Base-by-base conservation (phyloP, 768 basidiomycete species). In the Lyophyllum atratum region DNA sequence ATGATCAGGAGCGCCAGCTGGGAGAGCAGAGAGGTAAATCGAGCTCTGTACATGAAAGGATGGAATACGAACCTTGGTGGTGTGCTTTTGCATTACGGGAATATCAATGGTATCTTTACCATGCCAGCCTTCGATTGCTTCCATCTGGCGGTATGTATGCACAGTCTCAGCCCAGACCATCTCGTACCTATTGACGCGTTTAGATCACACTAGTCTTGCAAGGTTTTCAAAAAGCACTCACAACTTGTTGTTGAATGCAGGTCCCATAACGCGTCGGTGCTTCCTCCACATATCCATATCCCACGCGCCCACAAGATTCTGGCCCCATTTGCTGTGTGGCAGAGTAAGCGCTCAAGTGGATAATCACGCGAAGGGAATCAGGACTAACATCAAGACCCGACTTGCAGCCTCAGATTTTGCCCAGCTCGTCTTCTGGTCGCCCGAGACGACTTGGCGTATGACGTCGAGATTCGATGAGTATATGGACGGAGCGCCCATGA, bases 381-480 rank as follows among this genome's bases (percentile, higher is more conserved):
- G 42, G 2, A 51, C 55, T 46, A 1, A 56, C 55, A 31, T 15
- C n/a, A 53, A 39, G 12, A 44, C 52, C 7, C 42, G 40, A 34
- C 26, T 53, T n/a, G 42, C 52, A 14, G 1, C 26, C 12, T 22
- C 26, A 0, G 52, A 33, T 22, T 53, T 53, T 29, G 21, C 6
- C 26, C 28, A 47, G 9, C 45, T 46, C 1, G 70, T 68, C 43
- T 71, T 76, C n/a, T 69, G 67, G 2, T 72, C 72, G 2, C 78
- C 79, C 1, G 64, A 63, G 2, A 68, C 64, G 14, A 80, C 67
- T 65, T 81, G 80, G 5, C 77, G 72, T 21, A 71, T 73, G 6
- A 81, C 74, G 25, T 81, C 78, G 22, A 82, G 56, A 58, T 78
- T 81, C 17, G 75, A 70, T 0, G 77, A 77, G 58, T 74, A 78